These are phyloP conservation scores for Rubia tinctorum DNA, from an alignment of 305 asterid genomes.

Conservation along the genomic window DNA sequence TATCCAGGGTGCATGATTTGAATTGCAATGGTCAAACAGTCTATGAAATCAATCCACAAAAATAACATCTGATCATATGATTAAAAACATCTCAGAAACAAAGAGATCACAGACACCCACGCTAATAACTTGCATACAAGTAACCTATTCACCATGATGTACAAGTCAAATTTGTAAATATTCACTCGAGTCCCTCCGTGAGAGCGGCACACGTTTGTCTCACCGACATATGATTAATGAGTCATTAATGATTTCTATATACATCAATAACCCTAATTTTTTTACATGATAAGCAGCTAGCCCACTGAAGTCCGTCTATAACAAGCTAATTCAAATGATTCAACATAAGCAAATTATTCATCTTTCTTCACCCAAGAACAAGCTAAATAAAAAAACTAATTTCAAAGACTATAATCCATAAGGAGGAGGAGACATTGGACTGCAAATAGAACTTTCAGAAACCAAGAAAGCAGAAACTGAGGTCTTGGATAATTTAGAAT, in stretches of 20 bases:
- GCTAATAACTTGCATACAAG: neutral
- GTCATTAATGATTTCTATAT: neutral
- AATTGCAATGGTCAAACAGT: neutral
- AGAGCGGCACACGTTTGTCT: neutral
- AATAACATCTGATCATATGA: neutral
- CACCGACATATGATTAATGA: neutral
- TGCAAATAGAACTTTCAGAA: neutral
- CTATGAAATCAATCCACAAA: neutral
- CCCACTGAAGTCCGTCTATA: neutral
- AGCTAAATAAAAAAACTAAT: neutral
- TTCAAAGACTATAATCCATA: too few relatives aligned
- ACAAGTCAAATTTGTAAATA: neutral
- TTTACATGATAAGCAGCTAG: neutral
- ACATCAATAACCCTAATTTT: neutral
- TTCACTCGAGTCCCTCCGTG: neutral
- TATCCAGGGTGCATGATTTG: too few relatives aligned
- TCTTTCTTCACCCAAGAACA: neutral
- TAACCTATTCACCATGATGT: neutral
- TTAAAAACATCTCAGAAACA: neutral
- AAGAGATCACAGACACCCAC: neutral
- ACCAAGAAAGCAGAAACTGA: neutral
- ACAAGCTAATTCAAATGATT: neutral
- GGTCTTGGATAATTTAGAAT: neutral
- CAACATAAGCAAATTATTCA: neutral
- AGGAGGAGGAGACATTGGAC: neutral